phyloP scores from a whole-genome alignment of 768 basidiomycete species.

The Trametes cinnabarina region DNA sequence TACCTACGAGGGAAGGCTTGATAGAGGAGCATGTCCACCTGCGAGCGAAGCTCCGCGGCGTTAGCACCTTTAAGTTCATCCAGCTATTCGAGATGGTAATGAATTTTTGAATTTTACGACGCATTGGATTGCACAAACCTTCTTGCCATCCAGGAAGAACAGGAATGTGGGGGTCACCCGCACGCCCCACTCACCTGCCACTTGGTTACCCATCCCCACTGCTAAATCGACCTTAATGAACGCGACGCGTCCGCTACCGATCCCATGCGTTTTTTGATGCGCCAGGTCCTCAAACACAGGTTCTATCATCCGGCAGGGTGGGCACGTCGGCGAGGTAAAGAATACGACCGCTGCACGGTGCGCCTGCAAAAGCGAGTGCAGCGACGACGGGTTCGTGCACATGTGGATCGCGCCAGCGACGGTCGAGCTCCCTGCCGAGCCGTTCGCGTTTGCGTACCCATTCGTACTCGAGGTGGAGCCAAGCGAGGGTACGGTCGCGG shows the following conservation, averaged over 20 bases:
- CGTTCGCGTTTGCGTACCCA: no score
- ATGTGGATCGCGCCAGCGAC: conserved; percentile 65
- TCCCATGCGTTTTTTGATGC: conserved; percentile 46
- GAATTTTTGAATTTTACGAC: background rate
- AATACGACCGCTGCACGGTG: conserved; percentile 77
- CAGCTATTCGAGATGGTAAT: conserved; percentile 38
- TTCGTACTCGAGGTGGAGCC: background rate
- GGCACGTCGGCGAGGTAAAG: conserved; percentile 76
- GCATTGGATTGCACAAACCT: conserved; percentile 42
- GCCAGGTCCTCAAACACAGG: conserved; percentile 82
- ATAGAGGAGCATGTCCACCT: conserved; percentile 72
- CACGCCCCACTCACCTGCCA: conserved; percentile 66
- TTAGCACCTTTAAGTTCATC: conserved; percentile 74
- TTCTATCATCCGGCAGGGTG: conserved; percentile 80
- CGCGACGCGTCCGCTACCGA: conserved; percentile 46
- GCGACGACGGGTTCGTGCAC: conserved; percentile 72
- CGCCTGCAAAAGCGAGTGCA: conserved; percentile 58
- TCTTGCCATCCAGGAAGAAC: conserved; percentile 77
- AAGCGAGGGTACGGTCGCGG: conserved; percentile 23
- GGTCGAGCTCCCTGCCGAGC: conserved; percentile 45
- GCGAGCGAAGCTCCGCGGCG: conserved; percentile 63
- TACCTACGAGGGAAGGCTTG: conserved; percentile 76
- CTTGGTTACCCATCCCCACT: conserved; percentile 56
- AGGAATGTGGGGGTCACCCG: conserved; percentile 85
- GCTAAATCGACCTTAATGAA: conserved; percentile 86